These are phyloP conservation scores for Yamadazyma atmosphaerica DNA, from an alignment of 1,139 yeast species.

Conservation along the genomic window DNA sequence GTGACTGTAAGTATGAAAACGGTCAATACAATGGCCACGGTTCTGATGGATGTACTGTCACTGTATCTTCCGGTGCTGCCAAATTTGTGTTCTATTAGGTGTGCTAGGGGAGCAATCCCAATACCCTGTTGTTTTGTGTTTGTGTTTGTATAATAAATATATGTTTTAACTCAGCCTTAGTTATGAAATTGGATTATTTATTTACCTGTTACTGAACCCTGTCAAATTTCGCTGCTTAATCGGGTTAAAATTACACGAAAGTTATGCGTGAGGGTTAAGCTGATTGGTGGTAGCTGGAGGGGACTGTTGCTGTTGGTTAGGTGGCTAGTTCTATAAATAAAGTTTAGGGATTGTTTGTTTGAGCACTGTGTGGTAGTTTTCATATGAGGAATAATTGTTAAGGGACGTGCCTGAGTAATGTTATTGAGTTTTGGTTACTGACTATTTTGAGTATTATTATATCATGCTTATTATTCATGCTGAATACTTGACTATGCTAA, in stretches of 20 bases:
- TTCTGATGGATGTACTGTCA: constrained; percentile 87
- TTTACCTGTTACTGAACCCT: constrained; percentile 11
- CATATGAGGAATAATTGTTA: no score
- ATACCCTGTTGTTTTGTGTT: neutral
- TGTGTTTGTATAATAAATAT: constrained; percentile 13
- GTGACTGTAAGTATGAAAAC: constrained; percentile 77
- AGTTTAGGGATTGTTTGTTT: no score
- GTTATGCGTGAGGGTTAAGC: neutral
- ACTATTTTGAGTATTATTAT: neutral
- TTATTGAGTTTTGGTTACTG: neutral
- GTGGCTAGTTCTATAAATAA: neutral
- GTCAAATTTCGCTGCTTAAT: constrained; percentile 5
- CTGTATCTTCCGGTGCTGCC: constrained; percentile 82
- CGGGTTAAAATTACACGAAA: constrained; percentile 5
- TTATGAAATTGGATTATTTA: constrained; percentile 2
- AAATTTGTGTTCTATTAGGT: constrained; percentile 58
- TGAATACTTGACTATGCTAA: no score
- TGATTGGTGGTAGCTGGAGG: neutral
- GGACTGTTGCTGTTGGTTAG: neutral
- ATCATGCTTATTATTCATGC: no score
- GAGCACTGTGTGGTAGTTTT: no score
- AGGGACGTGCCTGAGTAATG: no score
- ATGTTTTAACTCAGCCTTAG: constrained; percentile 8
- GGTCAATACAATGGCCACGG: constrained; percentile 74
- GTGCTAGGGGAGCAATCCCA: neutral